Evolutionary conservation across 2,329 filamentous ascomycete species (phyloP).

Genomic region (Trichoderma afroharzianum): DNA sequence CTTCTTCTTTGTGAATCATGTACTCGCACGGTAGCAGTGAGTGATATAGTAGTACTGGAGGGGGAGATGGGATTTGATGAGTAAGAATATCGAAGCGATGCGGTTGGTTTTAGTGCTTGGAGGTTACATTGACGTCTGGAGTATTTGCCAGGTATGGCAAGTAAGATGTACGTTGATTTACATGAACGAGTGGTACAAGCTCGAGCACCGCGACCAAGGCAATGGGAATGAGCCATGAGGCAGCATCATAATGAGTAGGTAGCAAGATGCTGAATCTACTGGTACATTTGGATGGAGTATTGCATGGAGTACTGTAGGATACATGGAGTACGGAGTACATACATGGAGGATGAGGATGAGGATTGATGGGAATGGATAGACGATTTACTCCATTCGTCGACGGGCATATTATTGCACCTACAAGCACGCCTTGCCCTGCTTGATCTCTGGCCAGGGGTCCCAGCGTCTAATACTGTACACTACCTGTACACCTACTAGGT

Average conservation of each 20-base stretch:
- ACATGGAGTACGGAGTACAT: too few relatives aligned
- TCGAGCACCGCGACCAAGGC: neutral
- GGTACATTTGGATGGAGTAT: neutral
- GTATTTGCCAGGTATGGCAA: neutral
- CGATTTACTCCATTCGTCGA: neutral
- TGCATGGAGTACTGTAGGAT: neutral
- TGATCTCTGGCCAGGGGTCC: neutral
- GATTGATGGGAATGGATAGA: neutral
- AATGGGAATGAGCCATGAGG: neutral
- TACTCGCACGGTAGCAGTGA: neutral
- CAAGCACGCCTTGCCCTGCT: neutral
- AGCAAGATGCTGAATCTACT: neutral
- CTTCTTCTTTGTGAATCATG: neutral
- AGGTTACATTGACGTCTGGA: neutral
- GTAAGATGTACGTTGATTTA: neutral
- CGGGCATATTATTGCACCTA: neutral
- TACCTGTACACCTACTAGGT: too few relatives aligned
- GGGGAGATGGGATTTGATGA: neutral
- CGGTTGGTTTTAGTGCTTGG: neutral
- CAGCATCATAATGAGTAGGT: neutral
- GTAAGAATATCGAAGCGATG: neutral
- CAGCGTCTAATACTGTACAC: too few relatives aligned
- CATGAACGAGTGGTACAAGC: neutral
- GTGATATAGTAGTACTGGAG: neutral
- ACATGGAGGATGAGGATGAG: neutral